phyloP scores from a whole-genome alignment of 2,329 filamentous ascomycete genomes.

The Aspergillus amoenus region DNA sequence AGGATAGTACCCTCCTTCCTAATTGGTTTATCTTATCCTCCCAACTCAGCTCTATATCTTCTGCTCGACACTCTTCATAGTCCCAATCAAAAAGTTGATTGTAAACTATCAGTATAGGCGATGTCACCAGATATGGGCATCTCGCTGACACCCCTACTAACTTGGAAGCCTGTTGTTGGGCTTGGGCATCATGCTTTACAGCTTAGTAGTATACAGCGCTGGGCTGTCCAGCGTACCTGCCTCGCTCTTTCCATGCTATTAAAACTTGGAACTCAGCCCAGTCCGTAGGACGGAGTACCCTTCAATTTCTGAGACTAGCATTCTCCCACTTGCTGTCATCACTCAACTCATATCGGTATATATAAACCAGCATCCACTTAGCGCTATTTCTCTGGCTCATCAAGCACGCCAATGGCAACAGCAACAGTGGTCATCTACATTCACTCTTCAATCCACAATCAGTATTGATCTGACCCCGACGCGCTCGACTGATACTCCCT shows the following conservation, averaged over 20 bases:
- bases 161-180: background rate
- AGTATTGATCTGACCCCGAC: background rate
- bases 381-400: background rate
- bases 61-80: background rate
- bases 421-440: background rate
- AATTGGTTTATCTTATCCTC: background rate
- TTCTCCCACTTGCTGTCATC: background rate
- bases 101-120: background rate
- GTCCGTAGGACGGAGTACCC: too few species aligned
- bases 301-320: background rate
- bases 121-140: background rate
- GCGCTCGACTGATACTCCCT: background rate
- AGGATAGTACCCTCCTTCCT: background rate
- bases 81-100: background rate
- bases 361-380: background rate
- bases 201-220: background rate
- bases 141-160: background rate
- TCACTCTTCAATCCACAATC: background rate
- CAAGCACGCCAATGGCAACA: background rate
- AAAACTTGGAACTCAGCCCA: too few species aligned
- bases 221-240: conserved; percentile 6
- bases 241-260: background rate
- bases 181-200: background rate
- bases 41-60: background rate
- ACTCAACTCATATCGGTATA: background rate